Percentiles rank a stretch among this genome's conserved stretches.
These are phyloP conservation scores for Yueomyces sinensis DNA, from an alignment of 805 yeast species.

Conservation along the genomic window DNA sequence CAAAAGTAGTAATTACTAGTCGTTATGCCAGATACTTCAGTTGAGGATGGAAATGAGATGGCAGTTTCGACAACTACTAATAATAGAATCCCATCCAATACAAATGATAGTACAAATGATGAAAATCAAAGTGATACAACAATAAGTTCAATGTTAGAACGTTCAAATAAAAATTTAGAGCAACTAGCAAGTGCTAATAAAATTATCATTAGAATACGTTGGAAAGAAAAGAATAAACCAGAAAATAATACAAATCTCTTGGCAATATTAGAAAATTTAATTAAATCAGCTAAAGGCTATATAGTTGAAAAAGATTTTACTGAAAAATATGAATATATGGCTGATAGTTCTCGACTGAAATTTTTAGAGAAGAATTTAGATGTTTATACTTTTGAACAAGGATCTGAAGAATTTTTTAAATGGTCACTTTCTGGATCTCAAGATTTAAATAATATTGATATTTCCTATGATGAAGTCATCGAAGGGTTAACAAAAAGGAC, in stretches of 20 bases:
- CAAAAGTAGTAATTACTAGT: too few species aligned
- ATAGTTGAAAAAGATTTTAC: conserved; percentile 11
- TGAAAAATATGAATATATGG: conserved; percentile 20
- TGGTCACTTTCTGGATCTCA: not conserved
- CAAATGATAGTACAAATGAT: too few species aligned
- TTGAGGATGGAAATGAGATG: too few species aligned
- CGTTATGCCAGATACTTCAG: too few species aligned
- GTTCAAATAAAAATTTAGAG: conserved; percentile 9
- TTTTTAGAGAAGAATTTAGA: conserved; percentile 11
- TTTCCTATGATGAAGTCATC: conserved; percentile 13
- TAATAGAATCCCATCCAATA: not conserved
- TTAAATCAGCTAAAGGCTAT: conserved; percentile 7
- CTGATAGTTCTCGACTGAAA: conserved; percentile 12
- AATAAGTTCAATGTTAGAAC: too few species aligned
- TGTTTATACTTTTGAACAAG: conserved; percentile 14
- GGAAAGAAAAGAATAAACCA: conserved; percentile 3
- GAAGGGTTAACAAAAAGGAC: conserved; percentile 17
- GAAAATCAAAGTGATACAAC: too few species aligned
- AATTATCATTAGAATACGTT: conserved; percentile 15
- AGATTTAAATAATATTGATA: not conserved
- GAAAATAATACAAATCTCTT: not conserved
- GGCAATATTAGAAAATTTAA: conserved; percentile 3
- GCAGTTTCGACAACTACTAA: too few species aligned
- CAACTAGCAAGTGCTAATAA: conserved; percentile 19
- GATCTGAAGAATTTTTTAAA: conserved; percentile 8